Evolutionary conservation across 495 filamentous ascomycete species (phyloP), one percentile per base, ranked within the genome.

Genomic region (Penicilliopsis zonata): DNA sequence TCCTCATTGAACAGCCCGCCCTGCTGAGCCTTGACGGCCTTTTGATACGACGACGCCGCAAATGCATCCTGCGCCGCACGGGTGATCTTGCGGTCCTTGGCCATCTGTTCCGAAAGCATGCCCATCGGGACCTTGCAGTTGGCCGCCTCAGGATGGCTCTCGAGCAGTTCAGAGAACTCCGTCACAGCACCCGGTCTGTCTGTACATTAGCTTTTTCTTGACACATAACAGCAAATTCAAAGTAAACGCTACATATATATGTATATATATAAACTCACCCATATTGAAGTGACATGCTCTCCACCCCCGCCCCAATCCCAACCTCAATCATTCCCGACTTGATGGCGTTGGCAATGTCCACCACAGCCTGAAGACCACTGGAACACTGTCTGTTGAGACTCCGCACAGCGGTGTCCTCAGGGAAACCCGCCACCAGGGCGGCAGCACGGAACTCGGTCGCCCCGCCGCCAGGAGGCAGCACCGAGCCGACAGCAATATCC

Each of bases 41-140:
- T 95, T 45, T 84, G 78, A 69, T 90, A 94, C 12, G 82, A 90
- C 2, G 63, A 50, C 3, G 90, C 90, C 5, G 90, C 90, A 50
- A 96, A 98, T 23, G 72, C 70, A 52, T 98, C 90, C 56, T 96
- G 92, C 32, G 61, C 58, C 2, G 65, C 57, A 36, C 90, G 80
- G 28, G 72, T 47, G 46, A 96, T 73, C 30, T 68, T 62, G 33
- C 74, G 68, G 55, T 86, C 84, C 59, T 82, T 80, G 34, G 90
- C 90, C 90, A 98, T 95, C 44, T 87, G 48, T 63, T 98, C 90
- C 32, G 85, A 93, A 20, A 96, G 70, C 1, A 84, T 72, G 40
- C 92, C 92, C 90, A 98, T 98, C 47, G 88, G 81, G 7, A 98
- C 90, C 66, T 92, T 94, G 73, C 90, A 98, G 69, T 94, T 88